phyloP scores from a whole-genome alignment of 2,329 filamentous ascomycete species.

The Fusarium guadeloupense region DNA sequence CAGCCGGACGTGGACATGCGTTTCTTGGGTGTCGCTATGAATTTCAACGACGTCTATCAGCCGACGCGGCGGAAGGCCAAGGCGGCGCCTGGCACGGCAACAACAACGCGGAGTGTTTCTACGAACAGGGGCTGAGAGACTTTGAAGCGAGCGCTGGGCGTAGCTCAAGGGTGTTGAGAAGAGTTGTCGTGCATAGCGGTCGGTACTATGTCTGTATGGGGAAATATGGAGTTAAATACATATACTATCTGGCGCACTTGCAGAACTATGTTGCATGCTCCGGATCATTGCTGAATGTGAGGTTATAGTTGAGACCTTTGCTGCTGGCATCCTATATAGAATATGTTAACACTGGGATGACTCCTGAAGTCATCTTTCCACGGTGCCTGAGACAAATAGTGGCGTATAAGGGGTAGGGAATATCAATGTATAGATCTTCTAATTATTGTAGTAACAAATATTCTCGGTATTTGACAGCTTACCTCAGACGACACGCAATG shows the following conservation, averaged over 20 bases:
- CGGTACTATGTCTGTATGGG: not conserved
- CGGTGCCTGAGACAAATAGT: too few relatives aligned
- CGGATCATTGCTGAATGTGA: not conserved
- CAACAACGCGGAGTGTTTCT: slow-evolving; percentile 33
- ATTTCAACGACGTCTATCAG: slow-evolving; percentile 97
- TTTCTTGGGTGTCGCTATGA: slow-evolving; percentile 96
- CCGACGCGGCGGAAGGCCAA: slow-evolving; percentile 73
- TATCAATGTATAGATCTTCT: too few relatives aligned
- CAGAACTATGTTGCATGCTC: not conserved
- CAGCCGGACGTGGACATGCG: slow-evolving; percentile 95
- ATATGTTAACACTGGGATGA: not conserved
- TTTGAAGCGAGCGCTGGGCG: slow-evolving; percentile 4
- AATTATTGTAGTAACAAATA: too few relatives aligned
- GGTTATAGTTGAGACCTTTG: not conserved
- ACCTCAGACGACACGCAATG: too few relatives aligned
- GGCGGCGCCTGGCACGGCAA: slow-evolving; percentile 38
- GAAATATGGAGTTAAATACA: slow-evolving; percentile 7
- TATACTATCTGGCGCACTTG: not conserved
- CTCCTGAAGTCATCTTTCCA: too few relatives aligned
- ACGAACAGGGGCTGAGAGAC: slow-evolving; percentile 41
- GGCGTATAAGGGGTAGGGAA: too few relatives aligned
- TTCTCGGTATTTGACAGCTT: too few relatives aligned
- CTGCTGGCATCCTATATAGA: not conserved
- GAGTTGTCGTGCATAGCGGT: slow-evolving; percentile 7
- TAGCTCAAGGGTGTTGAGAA: not conserved